Evolutionary conservation across 768 basidiomycete genomes (phyloP), one percentile per base, ranked within the genome.

Genomic region (Floccularia luteovirens): DNA sequence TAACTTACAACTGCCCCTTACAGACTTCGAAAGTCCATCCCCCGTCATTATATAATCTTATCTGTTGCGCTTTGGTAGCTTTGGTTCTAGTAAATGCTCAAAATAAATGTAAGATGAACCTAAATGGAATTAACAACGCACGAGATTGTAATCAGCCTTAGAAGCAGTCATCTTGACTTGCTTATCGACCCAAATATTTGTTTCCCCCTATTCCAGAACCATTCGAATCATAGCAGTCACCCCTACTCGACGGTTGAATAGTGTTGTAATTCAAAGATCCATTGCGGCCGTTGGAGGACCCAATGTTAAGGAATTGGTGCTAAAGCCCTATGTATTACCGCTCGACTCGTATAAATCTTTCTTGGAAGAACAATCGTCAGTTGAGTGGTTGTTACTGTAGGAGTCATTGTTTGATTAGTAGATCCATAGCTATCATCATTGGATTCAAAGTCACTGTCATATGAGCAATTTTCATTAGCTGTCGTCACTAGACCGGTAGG

Each of bases 111-210:
- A 28, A 38, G 17, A 4, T 4, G 24, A 17, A 10, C 16, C 11
- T 25, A 31, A 14, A 13, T 2, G 12, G 12, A 8, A 3, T 33
- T 19, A 22, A 24, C 24, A 7, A 60, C 70, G 36, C 41, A 76
- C 73, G 12, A 75, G 5, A 43, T 70, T 63, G 47, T 57, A 63
- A 0, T 73, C 74, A 21, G 62, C 63, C 49, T 66, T 62, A 42
- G 57, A 41, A 5, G 71, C 65, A 22, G 50, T 60, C 14, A 37
- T 43, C 42, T 57, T 54, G 38, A 76, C 54, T 31, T 69, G 65
- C 43, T 67, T 63, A 43, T 64, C 54, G 37, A 66, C 28, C 56
- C 48, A 67, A 48, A 61, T 54, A 21, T 43, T 46, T 5, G 47
- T 44, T 31, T 57, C 39, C n/a, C 22, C 37, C 28, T 36, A 49